Conservation (phyloP, 148 eudicot genomes). For the Camellia lanceoleosa region DNA sequence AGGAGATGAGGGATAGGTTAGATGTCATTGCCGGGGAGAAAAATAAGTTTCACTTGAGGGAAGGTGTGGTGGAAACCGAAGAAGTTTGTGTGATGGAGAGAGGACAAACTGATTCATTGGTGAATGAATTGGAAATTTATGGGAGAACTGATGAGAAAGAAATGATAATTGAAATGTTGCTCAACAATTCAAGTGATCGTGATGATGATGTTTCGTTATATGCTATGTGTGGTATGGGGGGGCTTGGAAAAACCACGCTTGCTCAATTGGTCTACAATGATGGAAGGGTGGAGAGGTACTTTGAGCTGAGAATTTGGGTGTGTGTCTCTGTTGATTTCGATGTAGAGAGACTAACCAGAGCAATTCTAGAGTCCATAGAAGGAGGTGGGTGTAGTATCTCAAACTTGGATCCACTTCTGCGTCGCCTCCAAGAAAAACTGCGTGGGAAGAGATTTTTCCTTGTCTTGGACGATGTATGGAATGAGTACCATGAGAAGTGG, state of each 20-base stretch:
- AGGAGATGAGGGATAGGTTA: neutral
- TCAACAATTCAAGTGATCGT: neutral
- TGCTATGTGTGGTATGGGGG: slow-evolving; percentile 20
- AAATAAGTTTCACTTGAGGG: neutral
- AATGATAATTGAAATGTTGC: neutral
- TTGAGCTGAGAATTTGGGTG: slow-evolving; percentile 14
- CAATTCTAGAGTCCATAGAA: neutral
- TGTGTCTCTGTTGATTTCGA: slow-evolving; percentile 4
- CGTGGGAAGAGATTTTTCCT: too few species aligned
- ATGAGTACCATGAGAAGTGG: too few species aligned
- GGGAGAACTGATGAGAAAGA: slow-evolving; percentile 11
- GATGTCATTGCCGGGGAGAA: neutral
- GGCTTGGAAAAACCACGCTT: neutral
- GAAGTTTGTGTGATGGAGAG: neutral
- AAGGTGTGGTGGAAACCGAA: neutral
- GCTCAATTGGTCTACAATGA: slow-evolving; percentile 18
- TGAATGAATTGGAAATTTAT: neutral
- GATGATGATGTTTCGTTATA: neutral
- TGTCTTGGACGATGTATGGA: too few species aligned
- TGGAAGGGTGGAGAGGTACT: neutral
- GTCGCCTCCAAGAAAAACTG: too few species aligned
- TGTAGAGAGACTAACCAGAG: neutral
- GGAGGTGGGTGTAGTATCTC: neutral
- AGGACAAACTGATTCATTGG: neutral
- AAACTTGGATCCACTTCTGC: neutral